A percentile compares a stretch with the other conserved stretches of the same genome.
Evolutionary conservation across 225 moss, liverwort and hornwort genomes (phyloP).

Genomic region (Neckera pumila): DNA sequence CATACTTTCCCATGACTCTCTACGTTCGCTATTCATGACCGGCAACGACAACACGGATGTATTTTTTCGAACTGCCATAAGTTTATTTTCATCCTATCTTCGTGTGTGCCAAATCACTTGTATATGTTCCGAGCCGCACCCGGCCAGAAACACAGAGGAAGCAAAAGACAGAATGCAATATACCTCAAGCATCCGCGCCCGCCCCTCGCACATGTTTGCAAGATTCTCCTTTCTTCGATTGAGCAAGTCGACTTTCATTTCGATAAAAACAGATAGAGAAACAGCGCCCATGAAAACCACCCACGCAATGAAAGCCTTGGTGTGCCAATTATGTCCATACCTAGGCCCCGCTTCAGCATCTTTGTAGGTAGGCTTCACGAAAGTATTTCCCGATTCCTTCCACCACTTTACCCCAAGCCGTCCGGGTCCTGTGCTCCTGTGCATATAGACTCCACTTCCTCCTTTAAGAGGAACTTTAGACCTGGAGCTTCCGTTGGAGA

Average conservation of each 20-base stretch:
- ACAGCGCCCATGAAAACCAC: constrained; percentile 22
- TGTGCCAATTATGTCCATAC: constrained; percentile 46
- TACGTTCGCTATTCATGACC: background rate
- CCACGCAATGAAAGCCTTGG: constrained; percentile 34
- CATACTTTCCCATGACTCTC: background rate
- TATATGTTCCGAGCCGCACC: background rate
- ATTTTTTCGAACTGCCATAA: background rate
- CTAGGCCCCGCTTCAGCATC: constrained; percentile 20
- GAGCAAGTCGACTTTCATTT: constrained; percentile 40
- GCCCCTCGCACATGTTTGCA: constrained; percentile 55
- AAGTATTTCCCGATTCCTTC: constrained; percentile 29
- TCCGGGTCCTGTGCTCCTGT: constrained; percentile 35
- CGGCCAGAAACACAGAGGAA: background rate
- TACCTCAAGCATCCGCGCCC: constrained; percentile 67
- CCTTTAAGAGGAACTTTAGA: constrained; percentile 43
- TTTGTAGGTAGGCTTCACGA: constrained; percentile 22
- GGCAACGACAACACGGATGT: background rate
- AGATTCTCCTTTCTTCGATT: constrained; percentile 40
- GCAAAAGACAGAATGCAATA: background rate
- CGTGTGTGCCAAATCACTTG: background rate
- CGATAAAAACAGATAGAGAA: constrained; percentile 39
- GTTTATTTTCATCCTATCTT: background rate
- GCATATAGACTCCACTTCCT: constrained; percentile 43
- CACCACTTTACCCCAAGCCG: constrained; percentile 48
- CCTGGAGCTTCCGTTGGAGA: constrained; percentile 48